Percentiles rank a stretch among this genome's conserved stretches.
Conservation (phyloP, 352 stramenopile genomes). For the Globisporangium acanthophoron region DNA sequence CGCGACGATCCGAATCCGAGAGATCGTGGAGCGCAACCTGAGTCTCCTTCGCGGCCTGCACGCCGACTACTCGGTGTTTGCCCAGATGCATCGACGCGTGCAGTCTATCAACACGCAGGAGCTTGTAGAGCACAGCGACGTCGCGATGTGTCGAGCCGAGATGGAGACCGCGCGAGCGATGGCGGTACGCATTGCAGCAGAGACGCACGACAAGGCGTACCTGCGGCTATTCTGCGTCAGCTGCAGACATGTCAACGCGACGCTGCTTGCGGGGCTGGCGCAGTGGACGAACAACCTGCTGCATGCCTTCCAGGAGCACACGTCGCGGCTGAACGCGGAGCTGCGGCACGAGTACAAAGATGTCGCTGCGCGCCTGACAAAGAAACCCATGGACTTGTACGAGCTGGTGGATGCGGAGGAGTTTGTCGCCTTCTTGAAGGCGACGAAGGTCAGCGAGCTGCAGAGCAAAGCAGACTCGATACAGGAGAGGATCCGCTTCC, state of each 20-base stretch:
- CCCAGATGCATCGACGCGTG: slow-evolving; percentile 27
- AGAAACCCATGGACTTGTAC: slow-evolving; percentile 63
- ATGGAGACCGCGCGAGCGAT: slow-evolving; percentile 17
- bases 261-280: slow-evolving; percentile 29
- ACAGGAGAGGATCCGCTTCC: slow-evolving; percentile 56
- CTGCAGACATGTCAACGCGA: slow-evolving; percentile 38
- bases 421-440: slow-evolving; percentile 48
- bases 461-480: slow-evolving; percentile 36
- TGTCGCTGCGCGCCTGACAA: slow-evolving; percentile 47
- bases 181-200: slow-evolving; percentile 9
- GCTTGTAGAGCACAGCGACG: slow-evolving; percentile 12
- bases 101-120: slow-evolving; percentile 12
- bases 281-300: slow-evolving; percentile 40
- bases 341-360: slow-evolving; percentile 73
- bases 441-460: slow-evolving; percentile 33
- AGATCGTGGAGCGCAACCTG: slow-evolving; percentile 60
- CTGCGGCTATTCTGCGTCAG: slow-evolving; percentile 39
- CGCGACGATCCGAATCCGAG: slow-evolving; percentile 49
- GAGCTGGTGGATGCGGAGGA: slow-evolving; percentile 64
- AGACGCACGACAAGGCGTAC: slow-evolving; percentile 10
- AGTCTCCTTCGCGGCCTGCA: slow-evolving; percentile 29
- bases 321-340: slow-evolving; percentile 38
- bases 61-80: slow-evolving; percentile 33
- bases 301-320: slow-evolving; percentile 43
- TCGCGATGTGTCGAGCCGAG: slow-evolving; percentile 16